Percentiles rank a stretch among this genome's conserved stretches.
phyloP scores from a whole-genome alignment of 1,139 yeast genomes.

The Chernovozyma sophiae-reginae region DNA sequence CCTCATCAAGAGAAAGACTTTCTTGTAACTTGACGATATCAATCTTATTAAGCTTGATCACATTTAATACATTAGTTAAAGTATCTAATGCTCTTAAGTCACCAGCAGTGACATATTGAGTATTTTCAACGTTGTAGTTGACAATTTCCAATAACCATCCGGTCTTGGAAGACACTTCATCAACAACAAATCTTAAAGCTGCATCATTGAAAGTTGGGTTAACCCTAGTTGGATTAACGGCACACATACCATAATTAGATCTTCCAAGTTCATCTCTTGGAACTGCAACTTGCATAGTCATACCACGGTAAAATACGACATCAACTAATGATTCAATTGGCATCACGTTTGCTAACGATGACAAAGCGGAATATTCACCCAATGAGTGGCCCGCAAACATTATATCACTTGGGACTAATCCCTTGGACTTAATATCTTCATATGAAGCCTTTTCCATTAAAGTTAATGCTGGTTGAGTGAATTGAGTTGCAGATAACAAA shows the following conservation, averaged over 20 bases:
- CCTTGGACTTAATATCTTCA: slow-evolving; percentile 95
- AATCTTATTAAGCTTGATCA: slow-evolving; percentile 88
- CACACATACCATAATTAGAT: slow-evolving; percentile 99
- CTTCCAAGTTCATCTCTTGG: slow-evolving; percentile 94
- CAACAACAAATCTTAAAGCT: slow-evolving; percentile 92
- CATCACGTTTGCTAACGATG: slow-evolving; percentile 97
- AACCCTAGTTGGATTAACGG: slow-evolving; percentile 94
- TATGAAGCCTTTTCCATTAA: slow-evolving; percentile 99
- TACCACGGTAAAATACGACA: slow-evolving; percentile 98
- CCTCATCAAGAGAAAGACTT: slow-evolving; percentile 78
- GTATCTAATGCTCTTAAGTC: slow-evolving; percentile 94
- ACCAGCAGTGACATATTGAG: slow-evolving; percentile 98
- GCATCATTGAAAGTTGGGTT: slow-evolving; percentile 86
- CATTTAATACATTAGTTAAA: slow-evolving; percentile 86
- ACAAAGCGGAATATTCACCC: slow-evolving; percentile 97
- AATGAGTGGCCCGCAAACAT: slow-evolving; percentile 99
- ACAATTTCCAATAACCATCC: slow-evolving; percentile 96
- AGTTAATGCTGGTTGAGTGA: slow-evolving; percentile 98
- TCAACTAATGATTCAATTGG: slow-evolving; percentile 97
- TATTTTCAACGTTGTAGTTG: slow-evolving; percentile 96
- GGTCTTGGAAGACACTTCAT: slow-evolving; percentile 76
- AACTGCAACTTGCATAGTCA: slow-evolving; percentile 99
- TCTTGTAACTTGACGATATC: slow-evolving; percentile 86
- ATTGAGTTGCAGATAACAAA: slow-evolving; percentile 94
- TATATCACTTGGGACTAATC: slow-evolving; percentile 88